phyloP scores from a whole-genome alignment of 306 rosid species.

The Abrus precatorius region DNA sequence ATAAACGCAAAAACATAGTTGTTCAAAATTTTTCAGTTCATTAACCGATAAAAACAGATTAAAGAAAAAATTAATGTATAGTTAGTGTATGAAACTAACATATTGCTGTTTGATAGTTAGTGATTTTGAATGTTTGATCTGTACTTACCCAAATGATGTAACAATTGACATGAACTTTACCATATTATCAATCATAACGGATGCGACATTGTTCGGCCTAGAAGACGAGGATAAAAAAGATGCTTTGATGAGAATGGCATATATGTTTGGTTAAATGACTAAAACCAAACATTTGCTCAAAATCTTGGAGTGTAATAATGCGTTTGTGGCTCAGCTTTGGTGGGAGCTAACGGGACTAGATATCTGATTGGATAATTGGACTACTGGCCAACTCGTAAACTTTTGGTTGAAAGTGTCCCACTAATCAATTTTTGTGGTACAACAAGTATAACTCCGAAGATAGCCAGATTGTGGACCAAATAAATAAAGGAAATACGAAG shows the following conservation, averaged over 20 bases:
- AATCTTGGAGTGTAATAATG: not conserved
- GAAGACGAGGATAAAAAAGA: slow-evolving; percentile 1
- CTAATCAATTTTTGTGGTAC: not conserved
- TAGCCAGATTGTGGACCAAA: no score
- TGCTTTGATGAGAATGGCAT: slow-evolving; percentile 22
- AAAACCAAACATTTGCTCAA: slow-evolving; percentile 14
- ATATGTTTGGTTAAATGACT: slow-evolving; percentile 36
- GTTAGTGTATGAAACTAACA: not conserved
- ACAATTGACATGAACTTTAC: slow-evolving; percentile 33
- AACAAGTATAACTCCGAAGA: no score
- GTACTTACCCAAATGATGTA: slow-evolving; percentile 15
- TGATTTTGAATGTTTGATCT: not conserved
- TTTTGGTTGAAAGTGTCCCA: not conserved
- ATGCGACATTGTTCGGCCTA: slow-evolving; percentile 7
- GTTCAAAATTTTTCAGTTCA: not conserved
- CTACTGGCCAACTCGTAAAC: not conserved
- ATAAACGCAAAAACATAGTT: no score
- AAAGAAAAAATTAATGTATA: not conserved
- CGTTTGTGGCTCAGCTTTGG: slow-evolving; percentile 1
- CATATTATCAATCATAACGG: slow-evolving; percentile 33
- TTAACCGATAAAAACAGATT: not conserved
- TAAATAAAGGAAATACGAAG: not conserved
- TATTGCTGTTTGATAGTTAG: not conserved
- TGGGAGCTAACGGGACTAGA: not conserved
- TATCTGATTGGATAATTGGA: slow-evolving; percentile 11